Evolutionary conservation across 805 yeast species (phyloP).

Genomic region (Saccharomycopsis sp.): DNA sequence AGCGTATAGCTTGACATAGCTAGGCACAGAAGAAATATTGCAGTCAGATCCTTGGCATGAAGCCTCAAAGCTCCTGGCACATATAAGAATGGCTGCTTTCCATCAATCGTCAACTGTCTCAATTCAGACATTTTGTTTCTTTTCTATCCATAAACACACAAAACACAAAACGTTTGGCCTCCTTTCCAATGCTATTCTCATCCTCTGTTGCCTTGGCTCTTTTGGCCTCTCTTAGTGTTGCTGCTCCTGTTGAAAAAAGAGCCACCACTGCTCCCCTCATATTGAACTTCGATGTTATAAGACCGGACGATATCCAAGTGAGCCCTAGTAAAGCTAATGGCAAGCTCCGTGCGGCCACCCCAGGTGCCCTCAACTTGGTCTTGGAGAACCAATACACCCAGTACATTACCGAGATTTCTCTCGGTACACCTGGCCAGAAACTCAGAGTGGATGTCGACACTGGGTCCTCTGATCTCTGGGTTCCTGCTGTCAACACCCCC

Average conservation of each 20-base stretch:
- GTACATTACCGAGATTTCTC: conserved; percentile 34
- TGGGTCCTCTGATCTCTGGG: conserved; percentile 44
- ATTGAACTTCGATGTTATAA: not conserved
- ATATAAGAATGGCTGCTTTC: too few species aligned
- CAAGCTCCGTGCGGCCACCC: too few species aligned
- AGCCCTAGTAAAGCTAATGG: too few species aligned
- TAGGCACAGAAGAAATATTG: too few species aligned
- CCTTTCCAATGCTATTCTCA: not conserved
- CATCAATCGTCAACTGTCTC: too few species aligned
- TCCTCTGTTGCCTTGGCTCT: not conserved
- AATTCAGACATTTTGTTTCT: too few species aligned
- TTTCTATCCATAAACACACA: too few species aligned
- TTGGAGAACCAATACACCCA: conserved; percentile 34
- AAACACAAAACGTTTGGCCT: too few species aligned
- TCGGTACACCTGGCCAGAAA: conserved; percentile 38
- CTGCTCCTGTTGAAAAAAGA: not conserved
- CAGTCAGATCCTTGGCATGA: too few species aligned
- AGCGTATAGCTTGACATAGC: too few species aligned
- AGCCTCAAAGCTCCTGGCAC: too few species aligned
- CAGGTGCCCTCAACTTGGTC: conserved; percentile 22
- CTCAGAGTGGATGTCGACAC: conserved; percentile 38
- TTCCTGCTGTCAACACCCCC: conserved; percentile 27
- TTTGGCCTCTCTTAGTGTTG: not conserved
- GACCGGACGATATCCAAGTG: too few species aligned
- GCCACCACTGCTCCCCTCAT: not conserved